phyloP scores from a whole-genome alignment of 73 alveolate genomes.

The Tetrahymena borealis region DNA sequence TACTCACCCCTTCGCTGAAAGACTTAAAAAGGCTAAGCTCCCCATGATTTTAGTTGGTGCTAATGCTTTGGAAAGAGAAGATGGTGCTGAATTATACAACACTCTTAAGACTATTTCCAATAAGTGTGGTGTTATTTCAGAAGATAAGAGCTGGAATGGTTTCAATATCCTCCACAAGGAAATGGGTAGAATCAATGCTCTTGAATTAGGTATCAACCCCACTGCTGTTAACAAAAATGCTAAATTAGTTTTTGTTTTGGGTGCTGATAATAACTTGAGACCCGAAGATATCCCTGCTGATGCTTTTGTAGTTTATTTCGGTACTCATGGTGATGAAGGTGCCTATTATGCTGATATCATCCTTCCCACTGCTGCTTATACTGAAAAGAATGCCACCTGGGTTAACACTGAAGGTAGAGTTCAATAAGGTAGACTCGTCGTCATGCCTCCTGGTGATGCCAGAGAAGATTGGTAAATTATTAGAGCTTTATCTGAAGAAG shows the following conservation, averaged over 20 bases:
- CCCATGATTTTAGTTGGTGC: constrained; percentile 72
- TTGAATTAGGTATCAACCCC: constrained; percentile 77
- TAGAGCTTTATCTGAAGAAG: constrained; percentile 80
- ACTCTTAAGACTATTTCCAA: constrained; percentile 43
- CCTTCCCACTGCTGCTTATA: constrained; percentile 84
- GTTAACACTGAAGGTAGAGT: constrained; percentile 91
- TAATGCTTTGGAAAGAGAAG: constrained; percentile 55
- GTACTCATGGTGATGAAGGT: constrained; percentile 90
- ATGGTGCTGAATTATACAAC: constrained; percentile 68
- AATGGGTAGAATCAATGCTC: constrained; percentile 72
- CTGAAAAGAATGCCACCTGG: constrained; percentile 71
- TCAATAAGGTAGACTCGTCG: constrained; percentile 53
- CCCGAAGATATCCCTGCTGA: constrained; percentile 82
- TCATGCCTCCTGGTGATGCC: constrained; percentile 74
- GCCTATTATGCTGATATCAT: constrained; percentile 82
- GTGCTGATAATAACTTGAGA: constrained; percentile 71
- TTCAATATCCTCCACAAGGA: constrained; percentile 66
- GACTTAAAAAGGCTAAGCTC: constrained; percentile 64
- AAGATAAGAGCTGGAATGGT: constrained; percentile 74
- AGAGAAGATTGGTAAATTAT: constrained; percentile 83
- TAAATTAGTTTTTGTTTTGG: constrained; percentile 68
- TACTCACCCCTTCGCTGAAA: constrained; percentile 68
- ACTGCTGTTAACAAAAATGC: constrained; percentile 37
- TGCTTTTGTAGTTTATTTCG: constrained; percentile 79
- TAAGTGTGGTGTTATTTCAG: constrained; percentile 53